Base-by-base conservation (phyloP, 331 rosid species). In the Acacia concinna region DNA sequence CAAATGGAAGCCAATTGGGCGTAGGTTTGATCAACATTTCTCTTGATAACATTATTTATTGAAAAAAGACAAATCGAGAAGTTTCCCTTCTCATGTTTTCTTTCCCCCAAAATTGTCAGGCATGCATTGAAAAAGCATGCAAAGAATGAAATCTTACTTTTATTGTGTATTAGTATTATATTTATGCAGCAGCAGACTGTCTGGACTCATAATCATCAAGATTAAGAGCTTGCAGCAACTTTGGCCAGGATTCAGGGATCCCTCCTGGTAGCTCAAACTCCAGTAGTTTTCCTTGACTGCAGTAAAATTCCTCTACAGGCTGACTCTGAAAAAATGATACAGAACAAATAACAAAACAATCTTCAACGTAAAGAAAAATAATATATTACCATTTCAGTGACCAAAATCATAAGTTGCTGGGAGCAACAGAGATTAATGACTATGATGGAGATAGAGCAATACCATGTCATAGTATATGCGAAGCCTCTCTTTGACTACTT, bases 181-280 rank as follows among this genome's bases (percentile, higher is more conserved):
- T 77, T 86, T 81, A 95, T 67, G 97, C 97, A 18, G 97, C 91
- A 40, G 85, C 96, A 76, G 93, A 85, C 79, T 66, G 93, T 83
- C 89, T 88, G 80, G 89, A 90, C 66, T 93, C 97, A 32, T 74
- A 79, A 54, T 95, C 96, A 83, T 91, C 97, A 63, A 93, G 94
- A 90, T 89, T 87, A 71, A 93, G 98, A 72, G 88, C 97, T 51
- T 83, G 92, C 72, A 95, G 91, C 84, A 95, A 85, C 90, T 91
- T 95, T 9, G 98, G 98, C 99, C 99, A 95, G 52, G 99, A 93
- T 78, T 90, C 97, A 0, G 96, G 94, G 72, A 95, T 95, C 38
- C 99, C 99, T 75, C 99, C 99, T 14, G 99, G 99, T 65, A 95
- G 88, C 84, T 90, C 88, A 86, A 95, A 95, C 82, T 93, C 99